Evolutionary conservation across 768 basidiomycete genomes (phyloP).

Genomic region (Clitopilus hobsonii): DNA sequence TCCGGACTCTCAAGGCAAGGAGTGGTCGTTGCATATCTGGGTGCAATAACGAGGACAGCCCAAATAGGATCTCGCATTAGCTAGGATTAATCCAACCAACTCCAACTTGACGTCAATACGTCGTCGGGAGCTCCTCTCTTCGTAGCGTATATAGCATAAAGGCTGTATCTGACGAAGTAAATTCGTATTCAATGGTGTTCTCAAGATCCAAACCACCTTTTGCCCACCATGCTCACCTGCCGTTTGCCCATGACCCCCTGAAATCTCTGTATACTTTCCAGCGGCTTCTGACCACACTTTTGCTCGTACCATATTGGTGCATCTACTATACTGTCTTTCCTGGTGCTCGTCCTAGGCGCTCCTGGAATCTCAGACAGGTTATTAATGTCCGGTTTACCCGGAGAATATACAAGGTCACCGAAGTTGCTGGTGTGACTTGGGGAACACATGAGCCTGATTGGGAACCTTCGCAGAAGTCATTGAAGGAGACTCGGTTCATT

Average conservation of each 20-base stretch:
- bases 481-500: slow-evolving; percentile 43
- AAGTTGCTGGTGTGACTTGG: slow-evolving; percentile 54
- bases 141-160: neutral
- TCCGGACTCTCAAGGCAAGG: too few species aligned
- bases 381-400: slow-evolving; percentile 48
- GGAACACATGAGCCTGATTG: slow-evolving; percentile 40
- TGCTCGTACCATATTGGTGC: slow-evolving; percentile 42
- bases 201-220: slow-evolving; percentile 5
- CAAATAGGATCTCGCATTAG: too few species aligned
- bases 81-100: too few species aligned
- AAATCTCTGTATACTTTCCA: slow-evolving; percentile 40
- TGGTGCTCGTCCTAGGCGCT: slow-evolving; percentile 39
- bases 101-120: too few species aligned
- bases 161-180: neutral
- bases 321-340: slow-evolving; percentile 39
- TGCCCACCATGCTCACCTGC: slow-evolving; percentile 11
- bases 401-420: slow-evolving; percentile 48
- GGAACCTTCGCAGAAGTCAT: slow-evolving; percentile 23
- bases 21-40: too few species aligned
- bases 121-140: too few species aligned
- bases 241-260: slow-evolving; percentile 11
- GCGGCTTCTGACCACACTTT: slow-evolving; percentile 42
- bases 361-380: slow-evolving; percentile 46
- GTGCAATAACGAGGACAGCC: too few species aligned
- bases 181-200: neutral